Conservation (phyloP, 2,329 filamentous ascomycete species). For the Venturia pyrina region DNA sequence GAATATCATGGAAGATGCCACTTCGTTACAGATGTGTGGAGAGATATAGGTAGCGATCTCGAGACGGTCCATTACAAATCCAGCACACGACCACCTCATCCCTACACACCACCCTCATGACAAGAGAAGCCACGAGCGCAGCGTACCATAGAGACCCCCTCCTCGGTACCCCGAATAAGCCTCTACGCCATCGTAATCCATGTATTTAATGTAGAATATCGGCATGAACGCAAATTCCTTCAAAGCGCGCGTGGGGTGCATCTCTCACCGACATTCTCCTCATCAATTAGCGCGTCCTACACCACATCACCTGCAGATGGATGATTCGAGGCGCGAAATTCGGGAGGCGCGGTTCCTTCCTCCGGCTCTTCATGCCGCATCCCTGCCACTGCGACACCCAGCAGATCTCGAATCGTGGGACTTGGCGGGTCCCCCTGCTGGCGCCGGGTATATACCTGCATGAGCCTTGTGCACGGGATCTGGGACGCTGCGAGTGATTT, state of each 20-base stretch:
- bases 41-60: no score
- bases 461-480: not conserved
- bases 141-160: no score
- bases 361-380: not conserved
- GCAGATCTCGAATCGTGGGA: not conserved
- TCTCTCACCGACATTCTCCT: not conserved
- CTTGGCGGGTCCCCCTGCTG: not conserved
- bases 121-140: no score
- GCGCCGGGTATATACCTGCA: not conserved
- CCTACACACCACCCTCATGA: no score
- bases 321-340: not conserved
- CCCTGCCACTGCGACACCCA: not conserved
- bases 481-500: not conserved
- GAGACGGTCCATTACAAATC: no score
- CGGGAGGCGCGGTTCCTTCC: not conserved
- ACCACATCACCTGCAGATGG: not conserved
- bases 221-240: not conserved
- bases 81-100: no score
- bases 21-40: no score
- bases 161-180: not conserved
- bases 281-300: not conserved
- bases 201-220: no score
- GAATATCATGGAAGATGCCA: no score
- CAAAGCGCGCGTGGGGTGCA: conserved; percentile 5
- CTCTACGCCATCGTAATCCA: not conserved